A percentile compares a stretch with the other conserved stretches of the same genome.
phyloP scores from a whole-genome alignment of 23 red algal genomes.

The Gracilaria vermiculophylla region DNA sequence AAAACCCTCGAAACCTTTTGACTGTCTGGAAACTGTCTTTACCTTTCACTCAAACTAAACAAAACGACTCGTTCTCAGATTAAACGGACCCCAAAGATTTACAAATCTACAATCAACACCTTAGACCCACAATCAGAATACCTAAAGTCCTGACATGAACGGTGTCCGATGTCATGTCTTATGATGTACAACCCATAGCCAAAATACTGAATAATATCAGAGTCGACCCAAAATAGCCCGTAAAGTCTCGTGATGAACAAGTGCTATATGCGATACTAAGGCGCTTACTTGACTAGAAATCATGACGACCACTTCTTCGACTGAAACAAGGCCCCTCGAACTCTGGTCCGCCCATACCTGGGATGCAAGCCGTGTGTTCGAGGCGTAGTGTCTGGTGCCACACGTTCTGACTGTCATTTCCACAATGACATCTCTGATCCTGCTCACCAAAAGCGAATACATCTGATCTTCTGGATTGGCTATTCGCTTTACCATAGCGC shows the following conservation, averaged over 20 bases:
- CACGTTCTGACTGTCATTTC: not conserved
- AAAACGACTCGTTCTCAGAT: not conserved
- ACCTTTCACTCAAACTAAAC: not conserved
- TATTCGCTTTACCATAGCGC: slow-evolving; percentile 22
- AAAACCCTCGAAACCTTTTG: no score
- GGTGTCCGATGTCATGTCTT: no score
- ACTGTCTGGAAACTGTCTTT: not conserved
- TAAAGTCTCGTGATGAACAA: slow-evolving; percentile 9
- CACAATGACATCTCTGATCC: not conserved
- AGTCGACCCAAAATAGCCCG: not conserved
- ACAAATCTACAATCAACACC: no score
- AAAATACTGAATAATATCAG: not conserved
- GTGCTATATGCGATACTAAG: not conserved
- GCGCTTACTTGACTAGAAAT: slow-evolving; percentile 13
- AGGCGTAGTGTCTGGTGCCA: not conserved
- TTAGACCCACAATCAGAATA: no score
- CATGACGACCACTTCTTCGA: not conserved
- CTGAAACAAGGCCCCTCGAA: not conserved
- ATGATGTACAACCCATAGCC: no score
- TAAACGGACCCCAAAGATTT: not conserved
- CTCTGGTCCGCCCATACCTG: not conserved
- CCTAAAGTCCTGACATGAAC: no score
- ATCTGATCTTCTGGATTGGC: slow-evolving; percentile 22
- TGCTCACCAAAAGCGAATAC: slow-evolving; percentile 6
- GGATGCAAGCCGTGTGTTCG: not conserved